Percentiles rank a stretch among this genome's conserved stretches.
These are phyloP conservation scores for Pseudoneurospora amorphoporcata DNA, from an alignment of 495 filamentous ascomycete genomes.

Conservation along the genomic window DNA sequence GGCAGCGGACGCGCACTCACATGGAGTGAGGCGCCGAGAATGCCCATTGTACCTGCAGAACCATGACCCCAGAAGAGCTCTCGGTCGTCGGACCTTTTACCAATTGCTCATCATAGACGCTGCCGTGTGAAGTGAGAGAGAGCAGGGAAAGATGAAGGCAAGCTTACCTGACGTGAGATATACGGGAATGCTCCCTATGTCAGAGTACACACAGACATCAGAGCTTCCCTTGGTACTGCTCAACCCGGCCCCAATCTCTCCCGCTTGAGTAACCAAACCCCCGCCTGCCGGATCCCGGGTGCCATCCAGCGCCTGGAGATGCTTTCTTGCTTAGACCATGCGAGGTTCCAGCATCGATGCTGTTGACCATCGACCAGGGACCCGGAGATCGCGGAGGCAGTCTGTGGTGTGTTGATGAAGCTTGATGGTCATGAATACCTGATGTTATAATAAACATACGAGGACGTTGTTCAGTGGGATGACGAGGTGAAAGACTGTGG, in stretches of 20 bases:
- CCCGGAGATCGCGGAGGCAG: neutral
- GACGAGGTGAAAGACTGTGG: neutral
- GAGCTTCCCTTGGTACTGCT: neutral
- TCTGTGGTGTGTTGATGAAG: neutral
- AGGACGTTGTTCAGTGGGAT: neutral
- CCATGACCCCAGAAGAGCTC: slow-evolving; percentile 27
- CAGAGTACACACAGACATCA: neutral
- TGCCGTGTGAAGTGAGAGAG: neutral
- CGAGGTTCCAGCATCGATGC: neutral
- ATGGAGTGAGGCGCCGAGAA: slow-evolving; percentile 7
- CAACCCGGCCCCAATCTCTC: neutral
- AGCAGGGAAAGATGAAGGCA: neutral
- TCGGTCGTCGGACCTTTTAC: slow-evolving; percentile 53
- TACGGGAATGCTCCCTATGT: neutral
- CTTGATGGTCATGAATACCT: neutral
- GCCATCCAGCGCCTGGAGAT: neutral
- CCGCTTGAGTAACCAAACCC: neutral
- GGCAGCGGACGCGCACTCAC: slow-evolving; percentile 18
- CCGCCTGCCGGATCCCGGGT: neutral
- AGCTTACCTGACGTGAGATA: neutral
- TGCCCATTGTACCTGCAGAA: slow-evolving; percentile 24
- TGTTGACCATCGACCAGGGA: neutral
- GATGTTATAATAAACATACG: neutral
- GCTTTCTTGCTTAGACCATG: neutral
- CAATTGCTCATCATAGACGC: slow-evolving; percentile 48